Evolutionary conservation across 345 rosid species (phyloP).

Genomic region (Eutrema yunnanense): DNA sequence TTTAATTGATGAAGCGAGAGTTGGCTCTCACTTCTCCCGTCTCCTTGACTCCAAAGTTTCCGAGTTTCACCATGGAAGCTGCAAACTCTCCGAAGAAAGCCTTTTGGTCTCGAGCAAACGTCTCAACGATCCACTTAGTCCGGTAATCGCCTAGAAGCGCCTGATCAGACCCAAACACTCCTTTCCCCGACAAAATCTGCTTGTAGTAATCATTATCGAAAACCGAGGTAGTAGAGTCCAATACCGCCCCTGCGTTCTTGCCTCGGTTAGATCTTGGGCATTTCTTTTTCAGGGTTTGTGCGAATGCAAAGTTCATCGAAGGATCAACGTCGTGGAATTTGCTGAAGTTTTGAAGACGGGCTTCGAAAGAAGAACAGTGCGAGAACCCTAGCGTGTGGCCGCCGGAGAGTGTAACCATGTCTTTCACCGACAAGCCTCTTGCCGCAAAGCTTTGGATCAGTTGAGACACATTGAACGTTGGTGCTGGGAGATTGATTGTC

Average conservation of each 20-base stretch:
- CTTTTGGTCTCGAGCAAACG: constrained; percentile 48
- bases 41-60: constrained; percentile 58
- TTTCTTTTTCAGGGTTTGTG: constrained; percentile 34
- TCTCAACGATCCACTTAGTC: constrained; percentile 58
- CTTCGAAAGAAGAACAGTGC: constrained; percentile 74
- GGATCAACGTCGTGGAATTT: constrained; percentile 57
- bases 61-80: constrained; percentile 64
- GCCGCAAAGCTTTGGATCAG: constrained; percentile 63
- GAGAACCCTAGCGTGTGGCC: constrained; percentile 78
- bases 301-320: constrained; percentile 44
- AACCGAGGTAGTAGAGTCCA: constrained; percentile 54
- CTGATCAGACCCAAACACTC: constrained; percentile 70
- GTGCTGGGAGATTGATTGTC: constrained; percentile 62
- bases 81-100: constrained; percentile 67
- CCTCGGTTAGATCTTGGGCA: constrained; percentile 47
- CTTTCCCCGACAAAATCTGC: constrained; percentile 46
- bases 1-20: constrained; percentile 45
- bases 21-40: constrained; percentile 60
- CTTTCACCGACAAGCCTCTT: constrained; percentile 63
- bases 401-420: constrained; percentile 79
- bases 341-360: constrained; percentile 57
- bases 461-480: constrained; percentile 58
- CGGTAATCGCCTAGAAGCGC: constrained; percentile 41
- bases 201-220: constrained; percentile 69
- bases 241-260: constrained; percentile 52